Base-by-base conservation (phyloP, 2,329 filamentous ascomycete species). In the Zalaria obscura region DNA sequence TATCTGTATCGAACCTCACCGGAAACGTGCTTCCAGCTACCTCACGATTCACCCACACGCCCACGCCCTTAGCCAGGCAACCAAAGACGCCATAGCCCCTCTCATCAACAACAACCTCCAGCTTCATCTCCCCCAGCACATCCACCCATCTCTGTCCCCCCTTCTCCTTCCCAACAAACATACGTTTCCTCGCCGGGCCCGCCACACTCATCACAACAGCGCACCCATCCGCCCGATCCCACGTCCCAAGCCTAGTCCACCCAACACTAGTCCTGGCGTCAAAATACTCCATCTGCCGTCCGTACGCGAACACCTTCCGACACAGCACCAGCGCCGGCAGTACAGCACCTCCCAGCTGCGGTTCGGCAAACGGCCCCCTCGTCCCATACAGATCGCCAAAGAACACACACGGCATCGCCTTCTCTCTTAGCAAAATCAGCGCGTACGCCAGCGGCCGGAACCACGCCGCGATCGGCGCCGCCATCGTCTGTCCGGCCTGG, bases 361-460 rank as follows among this genome's bases (percentile, higher is more conserved):
- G 61, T 43, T 71, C 66, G 3, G 69, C 62, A n/a, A 67, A 63
- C 26, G 70, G 62, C 38, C 60, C 67, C 39, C 65, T 62, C 38
- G 77, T 75, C 25, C 79, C 78, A 56, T 80, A 82, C 1, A 83
- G 56, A 52, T 84, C 79, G 25, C 79, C 78, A 54, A 78, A 84
- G 55, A 85, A 85, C 31, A 83, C 63, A 50, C 76, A 83, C 0
- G 80, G 80, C 27, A 75, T 69, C 10, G 78, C 78, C 29, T 73
- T 64, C 39, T 67, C 59, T 8, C 77, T 71, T 26, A 86, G 72
- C 1, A 87, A 70, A 42, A 85, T 83, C 36, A 86, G 67, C 0
- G 78, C 65, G 56, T 86, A 84, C 8, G 80, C 82, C 10, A 85
- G 66, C 0, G 78, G 72, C 57, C 83, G 83, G 64, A 86, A 82